phyloP scores from a whole-genome alignment of 2,329 filamentous ascomycete species.

The Pestalotiopsis sp. region DNA sequence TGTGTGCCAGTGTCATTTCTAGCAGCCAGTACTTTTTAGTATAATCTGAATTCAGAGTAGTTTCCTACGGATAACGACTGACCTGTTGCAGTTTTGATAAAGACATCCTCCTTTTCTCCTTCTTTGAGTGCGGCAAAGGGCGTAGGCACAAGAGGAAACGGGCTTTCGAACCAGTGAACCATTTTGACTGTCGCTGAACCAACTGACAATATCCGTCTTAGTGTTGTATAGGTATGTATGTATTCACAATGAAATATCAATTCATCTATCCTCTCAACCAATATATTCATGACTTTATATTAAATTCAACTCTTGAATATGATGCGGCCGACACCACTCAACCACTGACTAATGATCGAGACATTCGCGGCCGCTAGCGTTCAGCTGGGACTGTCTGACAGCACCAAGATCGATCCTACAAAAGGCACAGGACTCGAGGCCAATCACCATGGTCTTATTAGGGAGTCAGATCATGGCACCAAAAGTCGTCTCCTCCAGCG shows the following conservation, averaged over 20 bases:
- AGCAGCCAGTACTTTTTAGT: conserved; percentile 12
- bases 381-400: background rate
- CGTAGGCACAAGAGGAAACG: conserved; percentile 8
- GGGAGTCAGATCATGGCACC: background rate
- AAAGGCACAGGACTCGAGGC: background rate
- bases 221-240: no score
- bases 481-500: background rate
- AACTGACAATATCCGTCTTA: background rate
- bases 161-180: conserved; percentile 11
- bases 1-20: conserved; percentile 37
- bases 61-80: background rate
- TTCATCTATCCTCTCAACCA: no score
- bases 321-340: background rate
- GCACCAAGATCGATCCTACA: background rate
- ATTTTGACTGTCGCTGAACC: background rate
- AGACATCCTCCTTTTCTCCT: conserved; percentile 19
- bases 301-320: background rate
- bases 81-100: conserved; percentile 24
- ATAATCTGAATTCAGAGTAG: background rate
- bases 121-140: conserved; percentile 6
- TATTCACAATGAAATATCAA: no score
- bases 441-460: background rate
- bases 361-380: background rate
- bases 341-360: background rate
- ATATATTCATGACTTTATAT: background rate